Conservation (phyloP, 441 rosid species). For the Bruguiera hainesii region DNA sequence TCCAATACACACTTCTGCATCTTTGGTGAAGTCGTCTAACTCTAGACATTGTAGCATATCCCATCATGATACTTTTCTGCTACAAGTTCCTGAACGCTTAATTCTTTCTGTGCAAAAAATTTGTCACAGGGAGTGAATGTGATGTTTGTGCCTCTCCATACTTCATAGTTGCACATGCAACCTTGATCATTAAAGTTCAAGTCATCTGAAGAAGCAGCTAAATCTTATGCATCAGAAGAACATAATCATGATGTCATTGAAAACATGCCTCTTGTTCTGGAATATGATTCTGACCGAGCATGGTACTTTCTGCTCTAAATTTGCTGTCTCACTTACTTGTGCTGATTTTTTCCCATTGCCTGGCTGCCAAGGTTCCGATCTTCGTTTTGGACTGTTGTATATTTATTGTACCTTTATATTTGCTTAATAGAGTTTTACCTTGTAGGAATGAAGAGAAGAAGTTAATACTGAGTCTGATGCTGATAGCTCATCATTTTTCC, state of each 20-base stretch:
- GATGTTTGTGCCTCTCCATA: constrained; percentile 12
- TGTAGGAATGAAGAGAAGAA: constrained; percentile 96
- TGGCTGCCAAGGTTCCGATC: not conserved
- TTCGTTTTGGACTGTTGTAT: too few relatives aligned
- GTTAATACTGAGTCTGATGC: constrained; percentile 77
- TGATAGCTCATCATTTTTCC: constrained; percentile 71
- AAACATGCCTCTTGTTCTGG: constrained; percentile 82
- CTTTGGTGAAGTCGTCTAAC: constrained; percentile 58
- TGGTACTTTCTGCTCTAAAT: constrained; percentile 10
- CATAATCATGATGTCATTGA: constrained; percentile 67
- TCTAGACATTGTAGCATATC: constrained; percentile 60
- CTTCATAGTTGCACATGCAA: constrained; percentile 16
- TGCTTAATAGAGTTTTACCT: constrained; percentile 12
- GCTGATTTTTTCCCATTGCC: not conserved
- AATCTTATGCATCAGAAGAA: constrained; percentile 42
- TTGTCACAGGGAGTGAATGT: too few relatives aligned
- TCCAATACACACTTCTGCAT: constrained; percentile 93
- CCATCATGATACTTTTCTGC: constrained; percentile 49
- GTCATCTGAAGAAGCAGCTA: constrained; percentile 34
- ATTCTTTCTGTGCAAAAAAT: not conserved
- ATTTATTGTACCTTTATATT: not conserved
- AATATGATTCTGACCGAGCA: constrained; percentile 77
- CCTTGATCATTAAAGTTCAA: constrained; percentile 4
- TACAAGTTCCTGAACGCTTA: constrained; percentile 32
- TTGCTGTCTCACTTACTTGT: not conserved